Evolutionary conservation across 2,329 filamentous ascomycete species (phyloP).

Genomic region (Xylariaceae sp.): DNA sequence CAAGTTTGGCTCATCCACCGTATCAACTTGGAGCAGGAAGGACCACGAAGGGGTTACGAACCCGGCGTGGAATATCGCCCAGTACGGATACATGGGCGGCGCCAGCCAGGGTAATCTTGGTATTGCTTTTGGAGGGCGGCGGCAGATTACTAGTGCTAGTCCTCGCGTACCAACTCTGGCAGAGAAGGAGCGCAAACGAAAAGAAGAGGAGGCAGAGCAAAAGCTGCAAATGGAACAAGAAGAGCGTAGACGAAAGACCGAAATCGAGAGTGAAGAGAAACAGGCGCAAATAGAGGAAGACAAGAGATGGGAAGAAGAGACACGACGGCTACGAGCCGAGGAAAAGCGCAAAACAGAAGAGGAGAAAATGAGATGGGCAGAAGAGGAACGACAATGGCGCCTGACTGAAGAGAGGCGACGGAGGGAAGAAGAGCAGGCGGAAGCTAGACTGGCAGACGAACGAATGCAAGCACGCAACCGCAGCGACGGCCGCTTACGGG

Average conservation of each 20-base stretch:
- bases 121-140: conserved; percentile 82
- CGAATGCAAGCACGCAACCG: conserved; percentile 56
- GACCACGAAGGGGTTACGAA: conserved; percentile 74
- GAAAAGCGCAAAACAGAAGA: conserved; percentile 61
- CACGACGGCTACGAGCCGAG: conserved; percentile 54
- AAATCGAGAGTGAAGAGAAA: conserved; percentile 57
- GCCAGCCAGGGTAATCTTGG: conserved; percentile 94
- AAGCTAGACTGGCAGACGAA: conserved; percentile 63
- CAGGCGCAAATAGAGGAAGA: conserved; percentile 60
- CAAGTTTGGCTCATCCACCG: conserved; percentile 50
- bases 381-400: conserved; percentile 73
- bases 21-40: conserved; percentile 89
- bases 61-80: conserved; percentile 96
- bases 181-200: conserved; percentile 72
- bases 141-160: conserved; percentile 83
- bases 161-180: conserved; percentile 76
- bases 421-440: conserved; percentile 68
- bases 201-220: conserved; percentile 53
- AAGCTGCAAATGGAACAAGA: conserved; percentile 52
- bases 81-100: conserved; percentile 97
- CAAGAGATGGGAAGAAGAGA: conserved; percentile 62
- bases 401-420: conserved; percentile 68
- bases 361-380: conserved; percentile 71
- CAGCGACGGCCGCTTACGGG: conserved; percentile 67
- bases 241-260: conserved; percentile 43